Evolutionary conservation across 441 rosid species (phyloP).

Genomic region (Mallotus japonicus): DNA sequence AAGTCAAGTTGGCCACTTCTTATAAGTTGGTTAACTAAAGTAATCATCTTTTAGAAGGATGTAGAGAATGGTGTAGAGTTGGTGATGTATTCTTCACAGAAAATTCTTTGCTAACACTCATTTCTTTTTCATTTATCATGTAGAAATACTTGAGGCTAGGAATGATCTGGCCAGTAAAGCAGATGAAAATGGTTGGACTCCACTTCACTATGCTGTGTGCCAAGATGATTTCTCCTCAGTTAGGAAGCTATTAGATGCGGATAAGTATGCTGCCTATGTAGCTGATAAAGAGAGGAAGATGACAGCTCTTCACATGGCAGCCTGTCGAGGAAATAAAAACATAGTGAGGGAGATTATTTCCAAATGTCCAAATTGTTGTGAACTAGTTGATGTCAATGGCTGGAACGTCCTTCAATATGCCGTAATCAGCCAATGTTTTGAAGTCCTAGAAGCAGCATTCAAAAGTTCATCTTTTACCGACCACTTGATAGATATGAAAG

Average conservation of each 20-base stretch:
- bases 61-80: no score
- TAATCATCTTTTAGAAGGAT: no score
- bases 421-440: background rate
- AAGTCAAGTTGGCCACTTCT: no score
- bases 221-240: no score
- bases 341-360: background rate
- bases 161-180: background rate
- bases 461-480: background rate
- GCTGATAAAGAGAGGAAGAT: background rate
- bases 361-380: background rate
- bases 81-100: no score
- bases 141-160: background rate
- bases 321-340: no score
- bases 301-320: constrained; percentile 24
- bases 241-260: background rate
- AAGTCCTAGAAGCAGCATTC: background rate
- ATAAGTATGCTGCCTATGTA: background rate
- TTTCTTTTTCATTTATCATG: background rate
- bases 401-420: constrained; percentile 24
- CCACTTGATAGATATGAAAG: background rate
- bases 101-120: background rate
- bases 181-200: constrained; percentile 24
- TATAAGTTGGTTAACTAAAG: no score
- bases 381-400: background rate
- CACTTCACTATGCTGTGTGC: constrained; percentile 26